Percentiles rank a stretch among this genome's conserved stretches.
phyloP scores from a whole-genome alignment of 108 stramenopile species.

The Asterionellopsis glacialis region DNA sequence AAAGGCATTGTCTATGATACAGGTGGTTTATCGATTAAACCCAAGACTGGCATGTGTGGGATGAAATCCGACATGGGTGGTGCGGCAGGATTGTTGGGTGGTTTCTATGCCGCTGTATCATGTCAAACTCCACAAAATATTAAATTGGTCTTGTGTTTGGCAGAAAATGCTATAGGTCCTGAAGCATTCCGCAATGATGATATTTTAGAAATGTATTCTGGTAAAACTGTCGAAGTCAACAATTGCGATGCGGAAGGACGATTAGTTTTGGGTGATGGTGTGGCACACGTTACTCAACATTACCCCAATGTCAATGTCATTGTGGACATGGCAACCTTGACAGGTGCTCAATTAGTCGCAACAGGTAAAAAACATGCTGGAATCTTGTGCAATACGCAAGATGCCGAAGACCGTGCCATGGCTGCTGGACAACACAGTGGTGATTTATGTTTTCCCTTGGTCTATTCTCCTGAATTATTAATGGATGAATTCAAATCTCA shows the following conservation, averaged over 20 bases:
- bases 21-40: slow-evolving; percentile 55
- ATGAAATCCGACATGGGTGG: slow-evolving; percentile 90
- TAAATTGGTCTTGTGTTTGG: slow-evolving; percentile 60
- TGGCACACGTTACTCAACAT: slow-evolving; percentile 73
- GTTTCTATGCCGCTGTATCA: slow-evolving; percentile 62
- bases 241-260: slow-evolving; percentile 91
- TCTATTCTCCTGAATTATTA: slow-evolving; percentile 78
- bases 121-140: slow-evolving; percentile 25
- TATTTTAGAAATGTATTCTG: slow-evolving; percentile 57
- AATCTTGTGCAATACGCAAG: slow-evolving; percentile 63
- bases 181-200: slow-evolving; percentile 84
- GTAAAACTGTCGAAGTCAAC: slow-evolving; percentile 79
- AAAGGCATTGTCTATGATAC: slow-evolving; percentile 93
- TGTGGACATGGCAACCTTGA: slow-evolving; percentile 89
- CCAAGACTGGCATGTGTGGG: slow-evolving; percentile 31
- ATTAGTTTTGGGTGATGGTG: slow-evolving; percentile 78
- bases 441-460: slow-evolving; percentile 74
- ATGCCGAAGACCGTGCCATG: slow-evolving; percentile 49
- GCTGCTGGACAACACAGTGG: slow-evolving; percentile 49
- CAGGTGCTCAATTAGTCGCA: slow-evolving; percentile 80
- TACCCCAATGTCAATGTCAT: slow-evolving; percentile 48
- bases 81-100: slow-evolving; percentile 73
- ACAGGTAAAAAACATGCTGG: slow-evolving; percentile 84
- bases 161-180: slow-evolving; percentile 82
- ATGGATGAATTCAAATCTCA: slow-evolving; percentile 71